A percentile compares a stretch with the other conserved stretches of the same genome.
These are phyloP conservation scores for Scutellaria baicalensis DNA, from an alignment of 257 asterid genomes.

Conservation along the genomic window DNA sequence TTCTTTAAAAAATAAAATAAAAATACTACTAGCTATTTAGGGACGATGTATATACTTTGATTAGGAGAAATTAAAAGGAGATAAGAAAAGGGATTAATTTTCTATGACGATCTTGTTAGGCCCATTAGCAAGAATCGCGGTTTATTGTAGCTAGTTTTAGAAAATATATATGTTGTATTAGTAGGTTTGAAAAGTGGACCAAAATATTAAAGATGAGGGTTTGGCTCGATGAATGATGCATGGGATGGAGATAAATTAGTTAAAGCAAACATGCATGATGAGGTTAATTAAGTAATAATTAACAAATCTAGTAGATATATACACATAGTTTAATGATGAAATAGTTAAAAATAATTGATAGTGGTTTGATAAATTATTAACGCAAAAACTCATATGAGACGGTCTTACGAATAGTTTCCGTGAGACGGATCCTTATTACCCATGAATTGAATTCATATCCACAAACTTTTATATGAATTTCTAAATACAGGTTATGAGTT, in stretches of 20 bases:
- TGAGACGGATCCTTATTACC: too few species aligned
- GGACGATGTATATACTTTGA: too few species aligned
- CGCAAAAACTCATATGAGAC: too few species aligned
- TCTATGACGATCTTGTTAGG: not conserved
- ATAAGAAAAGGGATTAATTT: too few species aligned
- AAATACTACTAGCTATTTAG: too few species aligned
- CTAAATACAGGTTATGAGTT: too few species aligned
- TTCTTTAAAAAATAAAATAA: too few species aligned
- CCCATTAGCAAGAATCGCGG: constrained; percentile 17
- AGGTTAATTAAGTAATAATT: not conserved
- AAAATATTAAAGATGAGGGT: constrained; percentile 15
- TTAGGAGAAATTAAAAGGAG: too few species aligned
- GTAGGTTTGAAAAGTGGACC: constrained; percentile 28
- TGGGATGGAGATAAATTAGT: constrained; percentile 13
- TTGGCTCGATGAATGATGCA: constrained; percentile 60
- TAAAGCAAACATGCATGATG: not conserved
- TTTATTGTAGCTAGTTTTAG: constrained; percentile 9
- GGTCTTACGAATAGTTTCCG: too few species aligned
- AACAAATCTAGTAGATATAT: not conserved
- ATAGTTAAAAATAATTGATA: constrained; percentile 13
- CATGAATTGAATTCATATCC: too few species aligned
- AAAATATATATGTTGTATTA: constrained; percentile 21
- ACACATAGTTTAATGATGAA: not conserved
- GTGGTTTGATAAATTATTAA: constrained; percentile 39
- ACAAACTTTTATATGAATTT: too few species aligned